phyloP scores from a whole-genome alignment of 768 basidiomycete genomes.

The Macrolepiota dolichaula region DNA sequence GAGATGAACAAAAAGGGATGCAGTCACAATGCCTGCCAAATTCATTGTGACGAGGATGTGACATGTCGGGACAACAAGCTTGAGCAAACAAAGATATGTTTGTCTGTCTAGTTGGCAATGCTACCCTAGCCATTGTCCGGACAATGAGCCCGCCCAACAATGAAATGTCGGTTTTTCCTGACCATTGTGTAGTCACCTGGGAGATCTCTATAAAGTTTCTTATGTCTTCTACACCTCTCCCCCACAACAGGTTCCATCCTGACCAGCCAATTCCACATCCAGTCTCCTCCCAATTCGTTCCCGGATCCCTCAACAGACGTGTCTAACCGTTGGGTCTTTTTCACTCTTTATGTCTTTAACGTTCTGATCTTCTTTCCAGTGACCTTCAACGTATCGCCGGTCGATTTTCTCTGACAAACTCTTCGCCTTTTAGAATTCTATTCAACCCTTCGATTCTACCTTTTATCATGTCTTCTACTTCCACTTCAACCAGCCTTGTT shows the following conservation, averaged over 20 bases:
- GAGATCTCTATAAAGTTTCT: conserved; percentile 48
- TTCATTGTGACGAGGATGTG: neutral
- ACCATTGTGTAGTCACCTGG: conserved; percentile 26
- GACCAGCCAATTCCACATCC: neutral
- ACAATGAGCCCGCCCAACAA: neutral
- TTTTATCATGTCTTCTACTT: conserved; percentile 8
- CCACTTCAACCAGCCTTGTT: conserved; percentile 22
- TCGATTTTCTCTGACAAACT: neutral
- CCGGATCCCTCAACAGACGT: neutral
- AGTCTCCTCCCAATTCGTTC: neutral
- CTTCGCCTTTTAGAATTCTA: neutral
- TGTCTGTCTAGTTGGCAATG: neutral
- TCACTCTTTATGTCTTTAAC: neutral
- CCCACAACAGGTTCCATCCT: conserved; percentile 7
- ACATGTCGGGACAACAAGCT: neutral
- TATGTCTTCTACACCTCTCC: neutral
- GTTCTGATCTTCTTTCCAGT: neutral
- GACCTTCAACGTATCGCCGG: conserved; percentile 3
- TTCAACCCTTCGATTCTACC: neutral
- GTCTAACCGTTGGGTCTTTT: neutral
- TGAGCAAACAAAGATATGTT: neutral
- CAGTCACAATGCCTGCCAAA: neutral
- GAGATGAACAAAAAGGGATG: no score
- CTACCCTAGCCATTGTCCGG: neutral
- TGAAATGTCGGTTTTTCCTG: neutral